Percentiles rank a stretch among this genome's conserved stretches.
These are phyloP conservation scores for Torulaspora globosa DNA, from an alignment of 1,139 yeast species.

Conservation along the genomic window DNA sequence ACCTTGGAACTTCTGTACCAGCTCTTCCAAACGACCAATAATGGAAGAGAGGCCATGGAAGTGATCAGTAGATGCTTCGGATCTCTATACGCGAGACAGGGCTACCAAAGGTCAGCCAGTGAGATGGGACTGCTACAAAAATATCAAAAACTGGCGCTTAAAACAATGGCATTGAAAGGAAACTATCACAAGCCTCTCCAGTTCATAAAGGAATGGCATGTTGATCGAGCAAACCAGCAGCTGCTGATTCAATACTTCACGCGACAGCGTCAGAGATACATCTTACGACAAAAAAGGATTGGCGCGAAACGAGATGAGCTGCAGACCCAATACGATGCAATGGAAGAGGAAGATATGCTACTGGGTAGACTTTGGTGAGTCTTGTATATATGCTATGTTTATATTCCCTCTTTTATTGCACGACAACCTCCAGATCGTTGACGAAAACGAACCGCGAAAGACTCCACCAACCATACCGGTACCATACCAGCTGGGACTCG, in stretches of 20 bases:
- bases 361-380: constrained; percentile 35
- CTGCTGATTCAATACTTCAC: constrained; percentile 16
- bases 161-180: constrained; percentile 18
- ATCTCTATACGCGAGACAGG: constrained; percentile 16
- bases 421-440: constrained; percentile 51
- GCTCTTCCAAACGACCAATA: constrained; percentile 12
- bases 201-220: constrained; percentile 26
- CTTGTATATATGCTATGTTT: constrained; percentile 7
- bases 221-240: constrained; percentile 17
- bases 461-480: constrained; percentile 82
- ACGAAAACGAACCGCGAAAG: constrained; percentile 59
- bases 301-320: constrained; percentile 9
- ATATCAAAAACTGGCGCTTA: constrained; percentile 24
- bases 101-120: constrained; percentile 8
- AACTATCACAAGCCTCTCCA: constrained; percentile 16
- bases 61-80: constrained; percentile 21
- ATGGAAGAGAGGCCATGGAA: constrained; percentile 23
- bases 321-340: constrained; percentile 33
- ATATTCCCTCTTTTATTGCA: constrained; percentile 6
- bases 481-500: constrained; percentile 92
- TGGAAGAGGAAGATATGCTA: constrained; percentile 39
- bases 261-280: constrained; percentile 9
- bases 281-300: constrained; percentile 18
- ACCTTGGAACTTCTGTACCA: constrained; percentile 14
- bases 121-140: constrained; percentile 18